phyloP scores from a whole-genome alignment of 495 filamentous ascomycete species.

The Aspergillus asperescens region DNA sequence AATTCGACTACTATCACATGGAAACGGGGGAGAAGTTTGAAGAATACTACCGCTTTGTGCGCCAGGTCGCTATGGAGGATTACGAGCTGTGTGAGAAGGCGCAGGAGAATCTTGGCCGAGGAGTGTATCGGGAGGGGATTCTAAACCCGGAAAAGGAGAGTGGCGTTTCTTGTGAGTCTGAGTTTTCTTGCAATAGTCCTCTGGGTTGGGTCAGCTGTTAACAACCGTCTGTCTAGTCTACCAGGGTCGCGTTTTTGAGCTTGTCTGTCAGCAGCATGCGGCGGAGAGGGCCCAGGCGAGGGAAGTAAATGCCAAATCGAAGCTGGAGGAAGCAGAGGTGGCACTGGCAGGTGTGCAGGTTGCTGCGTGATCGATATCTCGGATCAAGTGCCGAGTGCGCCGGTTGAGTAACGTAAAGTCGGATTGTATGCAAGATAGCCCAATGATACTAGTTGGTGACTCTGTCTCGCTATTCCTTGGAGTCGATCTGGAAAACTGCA shows the following conservation, averaged over 20 bases:
- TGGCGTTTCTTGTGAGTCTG: slow-evolving; percentile 23
- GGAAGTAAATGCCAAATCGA: background rate
- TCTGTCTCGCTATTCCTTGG: background rate
- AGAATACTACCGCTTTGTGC: slow-evolving; percentile 55
- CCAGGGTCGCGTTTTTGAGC: slow-evolving; percentile 50
- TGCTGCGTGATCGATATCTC: slow-evolving; percentile 19
- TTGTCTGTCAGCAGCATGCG: slow-evolving; percentile 47
- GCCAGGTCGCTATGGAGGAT: slow-evolving; percentile 57
- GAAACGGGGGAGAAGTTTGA: slow-evolving; percentile 52
- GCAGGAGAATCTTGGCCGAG: slow-evolving; percentile 50
- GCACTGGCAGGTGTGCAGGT: slow-evolving; percentile 16
- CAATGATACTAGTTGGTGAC: background rate
- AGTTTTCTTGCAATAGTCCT: background rate
- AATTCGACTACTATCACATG: slow-evolving; percentile 58
- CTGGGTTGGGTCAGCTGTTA: background rate
- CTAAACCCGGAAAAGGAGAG: slow-evolving; percentile 55
- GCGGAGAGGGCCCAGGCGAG: slow-evolving; percentile 31
- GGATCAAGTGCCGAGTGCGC: background rate
- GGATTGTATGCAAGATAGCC: background rate
- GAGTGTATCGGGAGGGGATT: slow-evolving; percentile 55
- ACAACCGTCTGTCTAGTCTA: slow-evolving; percentile 42
- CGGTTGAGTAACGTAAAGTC: background rate
- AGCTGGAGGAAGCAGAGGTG: background rate
- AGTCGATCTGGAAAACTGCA: slow-evolving; percentile 10
- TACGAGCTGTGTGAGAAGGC: slow-evolving; percentile 57